Conservation (phyloP, 225 moss, liverwort and hornwort species). For the Straminergon stramineum region DNA sequence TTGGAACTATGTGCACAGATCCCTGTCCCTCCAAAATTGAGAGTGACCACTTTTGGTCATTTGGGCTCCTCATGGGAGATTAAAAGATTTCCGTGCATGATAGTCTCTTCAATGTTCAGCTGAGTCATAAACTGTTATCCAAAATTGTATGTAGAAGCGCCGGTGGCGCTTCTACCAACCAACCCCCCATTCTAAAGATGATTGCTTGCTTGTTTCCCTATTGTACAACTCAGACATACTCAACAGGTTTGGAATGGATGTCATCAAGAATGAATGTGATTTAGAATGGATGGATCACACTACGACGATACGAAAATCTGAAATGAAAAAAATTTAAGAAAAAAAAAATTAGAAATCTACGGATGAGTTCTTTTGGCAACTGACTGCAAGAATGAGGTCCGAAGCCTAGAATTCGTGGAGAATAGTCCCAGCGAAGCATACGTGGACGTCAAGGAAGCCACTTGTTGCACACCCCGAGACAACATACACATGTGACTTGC, state of each 20-base stretch:
- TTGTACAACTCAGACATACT: slow-evolving; percentile 39
- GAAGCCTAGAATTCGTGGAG: slow-evolving; percentile 24
- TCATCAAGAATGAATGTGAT: slow-evolving; percentile 17
- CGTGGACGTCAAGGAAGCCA: slow-evolving; percentile 34
- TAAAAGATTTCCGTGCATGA: not conserved
- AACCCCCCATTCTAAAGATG: not conserved
- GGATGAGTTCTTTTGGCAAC: slow-evolving; percentile 27
- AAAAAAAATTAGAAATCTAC: not conserved
- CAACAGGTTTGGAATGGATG: slow-evolving; percentile 3
- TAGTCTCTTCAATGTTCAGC: slow-evolving; percentile 9
- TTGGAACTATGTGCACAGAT: not conserved
- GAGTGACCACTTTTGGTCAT: slow-evolving; percentile 7
- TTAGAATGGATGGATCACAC: slow-evolving; percentile 29
- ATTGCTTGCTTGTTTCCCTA: not conserved
- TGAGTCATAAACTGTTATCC: not conserved
- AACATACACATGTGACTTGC: slow-evolving; percentile 98
- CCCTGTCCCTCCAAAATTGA: not conserved
- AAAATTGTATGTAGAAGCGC: slow-evolving; percentile 17
- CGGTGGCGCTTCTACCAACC: not conserved
- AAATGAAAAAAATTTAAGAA: not conserved
- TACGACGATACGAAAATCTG: slow-evolving; percentile 2
- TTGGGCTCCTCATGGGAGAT: not conserved
- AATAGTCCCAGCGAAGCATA: slow-evolving; percentile 45
- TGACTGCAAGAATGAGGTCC: slow-evolving; percentile 36
- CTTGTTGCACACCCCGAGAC: slow-evolving; percentile 84